A percentile compares a stretch with the other conserved stretches of the same genome.
Conservation (phyloP, 2,329 filamentous ascomycete species). For the Phoma sp. region DNA sequence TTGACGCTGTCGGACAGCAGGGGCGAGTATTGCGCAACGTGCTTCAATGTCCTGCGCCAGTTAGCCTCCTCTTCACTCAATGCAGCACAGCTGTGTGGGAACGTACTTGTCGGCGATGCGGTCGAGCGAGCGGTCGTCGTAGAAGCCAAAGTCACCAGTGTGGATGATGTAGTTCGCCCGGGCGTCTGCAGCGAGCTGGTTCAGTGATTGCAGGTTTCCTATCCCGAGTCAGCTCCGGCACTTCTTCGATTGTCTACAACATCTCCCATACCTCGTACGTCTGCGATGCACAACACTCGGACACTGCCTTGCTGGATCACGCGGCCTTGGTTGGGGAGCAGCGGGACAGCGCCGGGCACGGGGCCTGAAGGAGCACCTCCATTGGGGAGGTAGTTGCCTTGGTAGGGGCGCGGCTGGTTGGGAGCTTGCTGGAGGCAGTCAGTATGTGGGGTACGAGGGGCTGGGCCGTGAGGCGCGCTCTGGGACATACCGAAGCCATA, state of each 20-base stretch:
- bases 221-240: constrained; percentile 19
- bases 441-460: constrained; percentile 24
- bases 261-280: constrained; percentile 55
- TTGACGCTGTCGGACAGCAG: constrained; percentile 80
- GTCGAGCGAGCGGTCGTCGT: constrained; percentile 93
- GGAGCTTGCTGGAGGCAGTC: constrained; percentile 53
- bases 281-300: constrained; percentile 59
- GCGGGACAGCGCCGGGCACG: constrained; percentile 53
- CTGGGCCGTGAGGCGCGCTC: constrained; percentile 9
- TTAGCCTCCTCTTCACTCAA: constrained; percentile 21
- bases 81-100: background rate
- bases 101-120: constrained; percentile 97
- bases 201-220: constrained; percentile 95
- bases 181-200: constrained; percentile 93
- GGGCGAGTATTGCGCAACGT: constrained; percentile 98
- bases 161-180: constrained; percentile 98
- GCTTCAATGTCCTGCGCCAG: constrained; percentile 80
- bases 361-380: constrained; percentile 52
- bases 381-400: constrained; percentile 55
- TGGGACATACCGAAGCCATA: constrained; percentile 44
- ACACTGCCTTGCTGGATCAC: constrained; percentile 57
- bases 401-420: constrained; percentile 58
- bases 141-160: constrained; percentile 98
- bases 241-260: rapidly evolving
- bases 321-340: constrained; percentile 60